phyloP scores from a whole-genome alignment of 768 basidiomycete species.

The Chalciporus sphaerocephalus region DNA sequence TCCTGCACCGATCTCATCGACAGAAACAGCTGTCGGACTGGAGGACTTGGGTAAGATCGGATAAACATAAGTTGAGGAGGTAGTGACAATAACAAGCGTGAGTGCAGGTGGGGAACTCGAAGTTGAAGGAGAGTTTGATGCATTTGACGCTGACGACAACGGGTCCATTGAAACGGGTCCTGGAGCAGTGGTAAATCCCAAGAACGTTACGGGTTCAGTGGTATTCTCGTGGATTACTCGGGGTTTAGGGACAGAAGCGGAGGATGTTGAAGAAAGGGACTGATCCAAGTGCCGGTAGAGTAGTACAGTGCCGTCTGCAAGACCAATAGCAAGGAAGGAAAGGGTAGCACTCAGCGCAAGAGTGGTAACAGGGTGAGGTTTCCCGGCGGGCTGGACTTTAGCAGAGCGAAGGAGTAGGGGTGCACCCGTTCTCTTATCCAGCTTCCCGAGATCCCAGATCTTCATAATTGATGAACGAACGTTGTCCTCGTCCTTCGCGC shows the following conservation, averaged over 20 bases:
- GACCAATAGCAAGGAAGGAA: slow-evolving; percentile 84
- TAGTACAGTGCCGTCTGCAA: slow-evolving; percentile 93
- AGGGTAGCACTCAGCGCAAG: slow-evolving; percentile 75
- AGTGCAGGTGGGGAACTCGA: slow-evolving; percentile 36
- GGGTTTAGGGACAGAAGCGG: slow-evolving; percentile 81
- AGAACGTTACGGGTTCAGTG: slow-evolving; percentile 86
- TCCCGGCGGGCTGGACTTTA: slow-evolving; percentile 69
- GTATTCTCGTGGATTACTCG: slow-evolving; percentile 79
- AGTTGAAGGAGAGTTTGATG: slow-evolving; percentile 5
- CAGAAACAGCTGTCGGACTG: slow-evolving; percentile 58
- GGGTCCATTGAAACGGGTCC: slow-evolving; percentile 23
- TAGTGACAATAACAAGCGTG: slow-evolving; percentile 85
- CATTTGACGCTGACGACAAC: slow-evolving; percentile 20
- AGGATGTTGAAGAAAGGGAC: slow-evolving; percentile 64
- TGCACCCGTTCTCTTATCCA: slow-evolving; percentile 57
- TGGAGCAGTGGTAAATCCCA: slow-evolving; percentile 65
- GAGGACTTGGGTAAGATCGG: slow-evolving; percentile 68
- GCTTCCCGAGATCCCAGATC: slow-evolving; percentile 81
- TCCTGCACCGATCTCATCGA: slow-evolving; percentile 84
- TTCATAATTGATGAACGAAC: slow-evolving; percentile 69
- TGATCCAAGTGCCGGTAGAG: slow-evolving; percentile 90
- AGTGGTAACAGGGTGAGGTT: slow-evolving; percentile 80
- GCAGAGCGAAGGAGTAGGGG: slow-evolving; percentile 69
- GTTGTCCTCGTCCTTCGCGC: slow-evolving; percentile 66
- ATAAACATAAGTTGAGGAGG: slow-evolving; percentile 72